A percentile compares a stretch with the other conserved stretches of the same genome.
These are phyloP conservation scores for Pseudogymnoascus sp. DNA, from an alignment of 2,329 filamentous ascomycete species.

Conservation along the genomic window DNA sequence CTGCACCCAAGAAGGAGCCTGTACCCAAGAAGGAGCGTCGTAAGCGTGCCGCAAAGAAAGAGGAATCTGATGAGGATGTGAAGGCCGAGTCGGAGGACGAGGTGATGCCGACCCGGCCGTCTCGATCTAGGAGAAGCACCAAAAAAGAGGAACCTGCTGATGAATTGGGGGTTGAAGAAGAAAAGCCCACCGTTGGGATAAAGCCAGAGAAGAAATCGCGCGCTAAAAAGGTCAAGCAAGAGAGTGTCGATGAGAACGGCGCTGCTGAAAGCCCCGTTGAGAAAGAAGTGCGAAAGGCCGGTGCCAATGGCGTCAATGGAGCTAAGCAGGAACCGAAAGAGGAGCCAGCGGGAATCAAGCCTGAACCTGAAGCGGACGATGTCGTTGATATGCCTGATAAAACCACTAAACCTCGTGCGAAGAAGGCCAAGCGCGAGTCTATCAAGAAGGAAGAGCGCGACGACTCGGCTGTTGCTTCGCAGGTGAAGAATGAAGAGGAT, in stretches of 20 bases:
- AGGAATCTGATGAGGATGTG: conserved; percentile 14
- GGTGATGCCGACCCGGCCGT: conserved; percentile 7
- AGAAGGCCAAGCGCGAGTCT: conserved; percentile 29
- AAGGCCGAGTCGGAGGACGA: conserved; percentile 9
- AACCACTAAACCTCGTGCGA: conserved; percentile 23
- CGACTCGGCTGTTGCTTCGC: conserved; percentile 16
- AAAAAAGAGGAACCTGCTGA: conserved; percentile 28
- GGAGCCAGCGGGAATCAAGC: conserved; percentile 1
- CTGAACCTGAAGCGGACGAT: conserved; percentile 18
- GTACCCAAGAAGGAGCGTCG: conserved; percentile 19
- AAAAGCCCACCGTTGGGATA: not conserved
- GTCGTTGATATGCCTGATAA: conserved; percentile 20
- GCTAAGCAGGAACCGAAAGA: not conserved
- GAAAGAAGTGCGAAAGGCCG: conserved; percentile 10
- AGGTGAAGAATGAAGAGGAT: conserved; percentile 22
- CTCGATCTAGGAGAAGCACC: conserved; percentile 27
- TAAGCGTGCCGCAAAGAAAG: conserved; percentile 27
- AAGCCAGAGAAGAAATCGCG: conserved; percentile 21
- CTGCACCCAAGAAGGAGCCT: conserved; percentile 9
- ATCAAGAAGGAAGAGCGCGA: conserved; percentile 12
- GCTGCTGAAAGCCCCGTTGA: conserved; percentile 13
- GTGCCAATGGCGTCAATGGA: not conserved
- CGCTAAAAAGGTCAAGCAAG: conserved; percentile 16
- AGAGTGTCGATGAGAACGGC: not conserved
- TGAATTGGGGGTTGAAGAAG: not conserved